phyloP scores from a whole-genome alignment of 192 early-diverging fungal species.

The Coemansia sp. region DNA sequence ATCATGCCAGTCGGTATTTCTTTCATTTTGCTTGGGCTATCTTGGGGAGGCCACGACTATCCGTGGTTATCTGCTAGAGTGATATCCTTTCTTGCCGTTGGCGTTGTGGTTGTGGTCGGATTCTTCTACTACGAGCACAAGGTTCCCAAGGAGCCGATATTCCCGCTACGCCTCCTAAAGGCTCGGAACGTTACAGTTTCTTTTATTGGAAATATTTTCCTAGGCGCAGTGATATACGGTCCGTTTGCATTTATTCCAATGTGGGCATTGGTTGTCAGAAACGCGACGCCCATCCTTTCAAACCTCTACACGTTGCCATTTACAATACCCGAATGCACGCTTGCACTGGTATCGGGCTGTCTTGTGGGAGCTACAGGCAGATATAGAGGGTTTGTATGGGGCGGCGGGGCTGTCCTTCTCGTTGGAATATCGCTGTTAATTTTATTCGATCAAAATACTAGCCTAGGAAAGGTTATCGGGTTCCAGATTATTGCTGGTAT shows the following conservation, averaged over 20 bases:
- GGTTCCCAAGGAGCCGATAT: slow-evolving; percentile 58
- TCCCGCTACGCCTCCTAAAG: slow-evolving; percentile 59
- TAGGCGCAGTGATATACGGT: slow-evolving; percentile 54
- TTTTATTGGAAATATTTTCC: slow-evolving; percentile 21
- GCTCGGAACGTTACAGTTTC: slow-evolving; percentile 47
- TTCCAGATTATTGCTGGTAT: slow-evolving; percentile 66
- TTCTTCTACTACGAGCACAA: slow-evolving; percentile 63
- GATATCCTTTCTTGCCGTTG: slow-evolving; percentile 36
- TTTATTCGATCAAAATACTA: slow-evolving; percentile 53
- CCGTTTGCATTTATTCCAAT: slow-evolving; percentile 64
- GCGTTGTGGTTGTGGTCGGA: slow-evolving; percentile 20
- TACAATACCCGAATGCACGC: slow-evolving; percentile 65
- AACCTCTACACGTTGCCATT: slow-evolving; percentile 77
- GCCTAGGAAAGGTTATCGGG: slow-evolving; percentile 58
- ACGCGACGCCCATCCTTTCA: slow-evolving; percentile 61
- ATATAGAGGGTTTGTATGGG: slow-evolving; percentile 63
- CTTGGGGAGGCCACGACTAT: slow-evolving; percentile 77
- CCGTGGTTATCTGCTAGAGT: slow-evolving; percentile 65
- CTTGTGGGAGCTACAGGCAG: slow-evolving; percentile 56
- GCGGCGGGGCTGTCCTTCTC: slow-evolving; percentile 61
- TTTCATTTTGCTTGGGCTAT: slow-evolving; percentile 68
- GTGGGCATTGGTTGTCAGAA: slow-evolving; percentile 57
- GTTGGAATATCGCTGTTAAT: slow-evolving; percentile 65
- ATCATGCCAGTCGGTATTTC: slow-evolving; percentile 59
- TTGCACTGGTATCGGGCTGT: slow-evolving; percentile 62